Percentiles rank a stretch among this genome's conserved stretches.
phyloP scores from a whole-genome alignment of 2,329 filamentous ascomycete species.

The Teratosphaeriaceae sp. region DNA sequence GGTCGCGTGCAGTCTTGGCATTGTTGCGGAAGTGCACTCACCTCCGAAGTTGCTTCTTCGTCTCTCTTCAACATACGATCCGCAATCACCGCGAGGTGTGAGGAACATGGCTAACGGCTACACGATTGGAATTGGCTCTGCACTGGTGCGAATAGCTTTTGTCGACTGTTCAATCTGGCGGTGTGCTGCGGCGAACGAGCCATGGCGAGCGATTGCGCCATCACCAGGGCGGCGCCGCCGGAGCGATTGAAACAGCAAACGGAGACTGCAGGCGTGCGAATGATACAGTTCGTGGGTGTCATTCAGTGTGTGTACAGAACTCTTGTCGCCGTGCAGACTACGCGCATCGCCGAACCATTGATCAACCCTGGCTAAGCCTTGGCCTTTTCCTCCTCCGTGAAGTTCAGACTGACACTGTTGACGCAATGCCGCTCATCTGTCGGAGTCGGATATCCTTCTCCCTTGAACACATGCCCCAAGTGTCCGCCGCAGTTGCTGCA shows the following conservation, averaged over 20 bases:
- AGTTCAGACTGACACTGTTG: constrained; percentile 85
- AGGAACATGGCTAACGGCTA: neutral
- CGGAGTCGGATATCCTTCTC: constrained; percentile 73
- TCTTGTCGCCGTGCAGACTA: too few species aligned
- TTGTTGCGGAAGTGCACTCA: neutral
- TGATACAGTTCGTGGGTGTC: too few species aligned
- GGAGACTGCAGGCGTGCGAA: too few species aligned
- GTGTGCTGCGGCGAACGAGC: too few species aligned
- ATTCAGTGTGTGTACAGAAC: too few species aligned
- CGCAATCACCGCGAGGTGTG: neutral
- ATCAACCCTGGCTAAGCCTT: constrained; percentile 5
- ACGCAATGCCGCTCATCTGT: constrained; percentile 97
- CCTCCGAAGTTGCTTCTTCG: neutral
- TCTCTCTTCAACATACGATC: neutral
- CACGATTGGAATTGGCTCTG: too few species aligned
- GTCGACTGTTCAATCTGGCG: too few species aligned
- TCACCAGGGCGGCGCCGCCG: neutral
- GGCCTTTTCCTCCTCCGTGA: constrained; percentile 33
- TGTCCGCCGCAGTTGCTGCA: constrained; percentile 93
- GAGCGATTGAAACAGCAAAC: neutral
- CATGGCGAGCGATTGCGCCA: constrained; percentile 1
- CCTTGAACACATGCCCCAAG: constrained; percentile 86
- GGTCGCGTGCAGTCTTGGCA: constrained; percentile 3
- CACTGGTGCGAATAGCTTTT: too few species aligned
- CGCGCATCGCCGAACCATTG: neutral